phyloP scores from a whole-genome alignment of 805 yeast genomes.

The Starmerella geochares region DNA sequence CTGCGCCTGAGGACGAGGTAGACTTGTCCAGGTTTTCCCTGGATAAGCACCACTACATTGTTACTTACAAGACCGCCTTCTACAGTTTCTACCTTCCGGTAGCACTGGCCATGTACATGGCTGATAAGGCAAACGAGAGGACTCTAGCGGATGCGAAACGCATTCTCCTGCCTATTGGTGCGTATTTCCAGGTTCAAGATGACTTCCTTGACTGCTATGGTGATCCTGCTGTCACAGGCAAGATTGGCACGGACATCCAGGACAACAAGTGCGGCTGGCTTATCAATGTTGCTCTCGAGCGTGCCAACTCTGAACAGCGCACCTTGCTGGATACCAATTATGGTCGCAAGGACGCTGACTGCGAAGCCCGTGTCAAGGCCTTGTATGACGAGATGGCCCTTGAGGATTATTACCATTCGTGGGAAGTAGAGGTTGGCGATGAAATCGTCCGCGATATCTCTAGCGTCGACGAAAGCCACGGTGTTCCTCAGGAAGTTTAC shows the following conservation, averaged over 20 bases:
- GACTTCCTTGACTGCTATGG: conserved; percentile 96
- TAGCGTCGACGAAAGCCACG: conserved; percentile 76
- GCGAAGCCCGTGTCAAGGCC: conserved; percentile 59
- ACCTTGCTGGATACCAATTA: conserved; percentile 72
- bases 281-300: conserved; percentile 78
- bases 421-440: conserved; percentile 68
- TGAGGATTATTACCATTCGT: conserved; percentile 58
- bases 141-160: conserved; percentile 84
- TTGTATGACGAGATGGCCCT: conserved; percentile 66
- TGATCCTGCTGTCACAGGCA: conserved; percentile 93
- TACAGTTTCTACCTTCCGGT: conserved; percentile 96
- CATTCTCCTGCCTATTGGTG: conserved; percentile 87
- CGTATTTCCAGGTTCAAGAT: conserved; percentile 97
- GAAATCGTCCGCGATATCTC: conserved; percentile 56
- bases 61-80: conserved; percentile 92
- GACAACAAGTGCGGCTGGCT: conserved; percentile 99
- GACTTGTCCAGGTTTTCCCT: conserved; percentile 80
- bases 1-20: conserved; percentile 93
- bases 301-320: conserved; percentile 74
- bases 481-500: conserved; percentile 83
- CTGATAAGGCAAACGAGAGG: conserved; percentile 58
- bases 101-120: conserved; percentile 88
- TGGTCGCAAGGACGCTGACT: conserved; percentile 66
- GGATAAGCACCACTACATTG: conserved; percentile 87
- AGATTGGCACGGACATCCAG: conserved; percentile 95